Percentiles rank a stretch among this genome's conserved stretches.
phyloP scores from a whole-genome alignment of 768 basidiomycete genomes.

The Royoungia palumana region DNA sequence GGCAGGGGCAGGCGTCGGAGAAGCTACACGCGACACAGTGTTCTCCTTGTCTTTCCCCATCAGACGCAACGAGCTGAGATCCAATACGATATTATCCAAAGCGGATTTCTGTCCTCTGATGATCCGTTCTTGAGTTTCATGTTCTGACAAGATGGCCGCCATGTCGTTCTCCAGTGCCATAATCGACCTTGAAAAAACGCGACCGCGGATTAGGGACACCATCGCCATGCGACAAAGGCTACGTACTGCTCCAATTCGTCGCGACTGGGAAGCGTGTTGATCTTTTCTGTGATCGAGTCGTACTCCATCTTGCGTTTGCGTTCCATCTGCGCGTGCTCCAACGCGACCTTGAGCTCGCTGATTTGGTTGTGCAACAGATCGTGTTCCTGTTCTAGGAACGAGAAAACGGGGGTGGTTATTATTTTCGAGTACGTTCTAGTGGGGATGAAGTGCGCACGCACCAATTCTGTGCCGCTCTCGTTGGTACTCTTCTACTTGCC shows the following conservation, averaged over 20 bases:
- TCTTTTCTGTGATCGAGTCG: constrained; percentile 78
- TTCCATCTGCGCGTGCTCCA: constrained; percentile 77
- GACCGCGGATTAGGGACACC: neutral
- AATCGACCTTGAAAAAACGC: constrained; percentile 52
- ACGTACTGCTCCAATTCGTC: constrained; percentile 76
- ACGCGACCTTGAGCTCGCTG: constrained; percentile 66
- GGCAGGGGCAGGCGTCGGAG: constrained; percentile 48
- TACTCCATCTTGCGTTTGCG: constrained; percentile 83
- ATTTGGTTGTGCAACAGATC: constrained; percentile 65
- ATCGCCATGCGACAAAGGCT: neutral
- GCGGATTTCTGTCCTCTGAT: constrained; percentile 68
- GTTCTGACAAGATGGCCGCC: constrained; percentile 67
- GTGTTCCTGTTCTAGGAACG: constrained; percentile 64
- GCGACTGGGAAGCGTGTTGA: constrained; percentile 71
- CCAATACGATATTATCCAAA: constrained; percentile 60
- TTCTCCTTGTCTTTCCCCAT: constrained; percentile 66
- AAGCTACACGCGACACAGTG: constrained; percentile 37
- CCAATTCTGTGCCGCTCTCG: constrained; percentile 69
- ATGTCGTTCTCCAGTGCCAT: constrained; percentile 73
- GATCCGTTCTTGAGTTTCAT: constrained; percentile 65
- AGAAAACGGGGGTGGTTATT: neutral
- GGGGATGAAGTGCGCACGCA: constrained; percentile 34
- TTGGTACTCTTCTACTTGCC: constrained; percentile 84
- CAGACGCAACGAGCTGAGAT: constrained; percentile 58
- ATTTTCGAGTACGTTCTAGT: neutral